Conservation (phyloP, 2,329 filamentous ascomycete genomes). For the Microdochium paspali region DNA sequence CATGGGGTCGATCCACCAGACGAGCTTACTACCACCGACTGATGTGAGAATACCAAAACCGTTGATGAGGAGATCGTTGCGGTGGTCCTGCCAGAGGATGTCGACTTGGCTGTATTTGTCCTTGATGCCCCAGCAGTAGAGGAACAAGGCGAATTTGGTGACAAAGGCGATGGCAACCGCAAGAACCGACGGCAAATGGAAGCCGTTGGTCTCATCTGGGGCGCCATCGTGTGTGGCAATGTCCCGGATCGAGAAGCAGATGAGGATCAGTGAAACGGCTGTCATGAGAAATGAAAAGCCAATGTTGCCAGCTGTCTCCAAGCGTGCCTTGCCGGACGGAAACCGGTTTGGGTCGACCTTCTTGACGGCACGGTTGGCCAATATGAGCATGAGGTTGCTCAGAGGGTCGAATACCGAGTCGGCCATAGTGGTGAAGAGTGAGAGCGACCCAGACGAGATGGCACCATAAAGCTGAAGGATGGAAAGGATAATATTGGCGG, state of each 20-base stretch:
- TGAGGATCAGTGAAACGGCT: constrained; percentile 81
- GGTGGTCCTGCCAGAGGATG: constrained; percentile 93
- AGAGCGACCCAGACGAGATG: constrained; percentile 78
- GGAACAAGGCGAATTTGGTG: constrained; percentile 75
- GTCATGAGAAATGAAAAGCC: constrained; percentile 96
- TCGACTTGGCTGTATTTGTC: constrained; percentile 86
- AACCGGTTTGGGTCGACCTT: constrained; percentile 80
- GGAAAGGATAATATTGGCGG: constrained; percentile 71
- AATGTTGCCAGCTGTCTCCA: constrained; percentile 94
- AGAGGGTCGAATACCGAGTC: constrained; percentile 90
- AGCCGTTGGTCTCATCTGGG: constrained; percentile 44
- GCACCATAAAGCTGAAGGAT: constrained; percentile 83
- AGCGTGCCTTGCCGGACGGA: constrained; percentile 83
- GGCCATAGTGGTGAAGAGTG: constrained; percentile 95
- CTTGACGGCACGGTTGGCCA: constrained; percentile 81
- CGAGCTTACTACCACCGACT: constrained; percentile 79
- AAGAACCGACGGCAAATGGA: constrained; percentile 76
- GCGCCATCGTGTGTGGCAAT: constrained; percentile 42
- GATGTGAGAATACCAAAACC: constrained; percentile 86
- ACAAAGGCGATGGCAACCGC: constrained; percentile 75
- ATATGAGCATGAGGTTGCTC: constrained; percentile 78
- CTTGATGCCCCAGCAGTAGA: constrained; percentile 87
- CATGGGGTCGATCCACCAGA: constrained; percentile 92
- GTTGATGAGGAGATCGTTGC: constrained; percentile 96
- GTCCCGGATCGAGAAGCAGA: constrained; percentile 74